Evolutionary conservation across 2,329 filamentous ascomycete species (phyloP).

Genomic region (Fusarium camptoceras): DNA sequence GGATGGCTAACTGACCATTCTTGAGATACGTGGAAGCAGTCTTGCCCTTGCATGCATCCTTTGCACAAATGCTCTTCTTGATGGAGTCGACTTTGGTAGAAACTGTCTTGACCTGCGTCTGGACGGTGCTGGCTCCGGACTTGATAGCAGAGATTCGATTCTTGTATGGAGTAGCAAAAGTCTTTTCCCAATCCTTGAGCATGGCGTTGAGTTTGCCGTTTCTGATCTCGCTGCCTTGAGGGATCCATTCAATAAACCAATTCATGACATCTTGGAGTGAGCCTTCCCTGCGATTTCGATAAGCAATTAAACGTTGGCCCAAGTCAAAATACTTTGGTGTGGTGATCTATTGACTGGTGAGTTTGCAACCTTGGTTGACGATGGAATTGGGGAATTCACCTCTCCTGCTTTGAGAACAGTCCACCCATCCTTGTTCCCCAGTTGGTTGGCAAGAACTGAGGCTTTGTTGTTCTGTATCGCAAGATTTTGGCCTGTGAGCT

Average conservation of each 20-base stretch:
- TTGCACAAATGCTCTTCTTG: conserved; percentile 16
- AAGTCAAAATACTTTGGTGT: conserved; percentile 8
- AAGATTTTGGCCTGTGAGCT: conserved; percentile 7
- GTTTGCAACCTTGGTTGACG: rapidly evolving
- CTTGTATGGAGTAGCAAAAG: conserved; percentile 19
- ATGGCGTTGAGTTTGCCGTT: conserved; percentile 15
- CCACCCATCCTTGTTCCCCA: conserved; percentile 33
- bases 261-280: background rate
- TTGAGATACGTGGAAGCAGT: conserved; percentile 24
- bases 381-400: background rate
- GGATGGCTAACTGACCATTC: background rate
- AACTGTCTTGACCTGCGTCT: conserved; percentile 10
- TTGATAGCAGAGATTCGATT: conserved; percentile 24
- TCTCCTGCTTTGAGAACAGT: conserved; percentile 20
- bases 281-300: background rate
- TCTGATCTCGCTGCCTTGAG: conserved; percentile 6
- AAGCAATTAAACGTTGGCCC: background rate
- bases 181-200: conserved; percentile 22
- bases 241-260: conserved; percentile 31
- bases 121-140: conserved; percentile 2
- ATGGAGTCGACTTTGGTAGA: conserved; percentile 7
- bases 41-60: conserved; percentile 28
- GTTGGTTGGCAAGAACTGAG: conserved; percentile 10
- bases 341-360: conserved; percentile 12
- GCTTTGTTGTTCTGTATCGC: conserved; percentile 12